A percentile compares a stretch with the other conserved stretches of the same genome.
Conservation (phyloP, 768 basidiomycete species). For the Boletus barrowsii region DNA sequence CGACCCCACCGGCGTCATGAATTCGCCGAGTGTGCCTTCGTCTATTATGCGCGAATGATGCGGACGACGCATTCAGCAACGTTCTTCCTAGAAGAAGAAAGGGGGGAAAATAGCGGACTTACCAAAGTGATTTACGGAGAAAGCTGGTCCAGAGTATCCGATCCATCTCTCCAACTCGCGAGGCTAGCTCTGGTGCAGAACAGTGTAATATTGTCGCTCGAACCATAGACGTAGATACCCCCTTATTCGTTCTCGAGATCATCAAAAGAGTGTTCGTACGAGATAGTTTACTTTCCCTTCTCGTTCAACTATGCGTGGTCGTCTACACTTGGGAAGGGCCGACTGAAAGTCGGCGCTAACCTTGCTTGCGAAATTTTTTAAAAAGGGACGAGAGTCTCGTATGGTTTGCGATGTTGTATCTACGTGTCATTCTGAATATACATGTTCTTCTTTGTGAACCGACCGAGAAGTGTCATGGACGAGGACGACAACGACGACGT, state of each 20-base stretch:
- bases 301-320: no score
- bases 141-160: slow-evolving; percentile 38
- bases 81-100: background rate
- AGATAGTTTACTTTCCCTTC: slow-evolving; percentile 30
- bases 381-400: no score
- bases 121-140: slow-evolving; percentile 49
- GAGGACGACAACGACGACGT: no score
- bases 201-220: slow-evolving; percentile 50
- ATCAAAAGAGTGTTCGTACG: slow-evolving; percentile 47
- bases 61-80: background rate
- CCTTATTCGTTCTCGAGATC: slow-evolving; percentile 49
- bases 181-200: slow-evolving; percentile 53
- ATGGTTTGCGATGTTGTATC: no score
- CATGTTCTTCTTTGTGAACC: no score
- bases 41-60: slow-evolving; percentile 32
- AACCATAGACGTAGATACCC: slow-evolving; percentile 60
- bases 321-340: no score
- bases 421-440: no score
- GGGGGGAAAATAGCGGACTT: slow-evolving; percentile 5
- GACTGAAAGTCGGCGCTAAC: no score
- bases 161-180: slow-evolving; percentile 63
- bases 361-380: no score
- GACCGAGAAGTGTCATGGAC: no score
- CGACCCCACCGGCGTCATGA: slow-evolving; percentile 48
- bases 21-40: slow-evolving; percentile 48